Percentiles rank a stretch among this genome's conserved stretches.
phyloP scores from a whole-genome alignment of 805 yeast genomes.

The Zygoascus tannicola region DNA sequence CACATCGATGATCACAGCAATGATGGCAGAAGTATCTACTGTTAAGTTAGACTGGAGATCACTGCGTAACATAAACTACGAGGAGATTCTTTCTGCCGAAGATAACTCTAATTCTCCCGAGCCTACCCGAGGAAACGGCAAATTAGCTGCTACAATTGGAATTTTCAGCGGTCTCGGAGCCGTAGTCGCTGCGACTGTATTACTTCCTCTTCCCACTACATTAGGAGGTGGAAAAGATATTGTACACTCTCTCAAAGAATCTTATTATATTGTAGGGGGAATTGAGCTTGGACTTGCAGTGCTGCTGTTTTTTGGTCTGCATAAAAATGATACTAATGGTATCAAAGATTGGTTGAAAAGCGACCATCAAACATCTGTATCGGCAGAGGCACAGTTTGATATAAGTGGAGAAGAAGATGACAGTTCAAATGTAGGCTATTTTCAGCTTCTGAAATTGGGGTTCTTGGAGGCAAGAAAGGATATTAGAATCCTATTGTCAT shows the following conservation, averaged over 20 bases:
- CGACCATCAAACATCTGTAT: constrained; percentile 16
- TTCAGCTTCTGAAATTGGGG: constrained; percentile 39
- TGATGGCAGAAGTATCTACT: constrained; percentile 45
- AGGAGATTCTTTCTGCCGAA: constrained; percentile 10
- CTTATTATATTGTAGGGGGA: constrained; percentile 43
- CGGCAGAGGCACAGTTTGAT: constrained; percentile 25
- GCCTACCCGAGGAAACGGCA: constrained; percentile 36
- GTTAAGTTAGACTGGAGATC: constrained; percentile 22
- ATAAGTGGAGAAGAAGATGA: constrained; percentile 12
- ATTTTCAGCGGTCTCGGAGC: constrained; percentile 59
- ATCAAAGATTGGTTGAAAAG: constrained; percentile 25
- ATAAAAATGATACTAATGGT: constrained; percentile 34
- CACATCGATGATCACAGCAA: constrained; percentile 52
- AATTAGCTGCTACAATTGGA: constrained; percentile 53
- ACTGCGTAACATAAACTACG: constrained; percentile 12
- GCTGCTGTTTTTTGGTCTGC: constrained; percentile 35
- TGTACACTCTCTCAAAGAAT: constrained; percentile 36
- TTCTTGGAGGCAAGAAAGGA: constrained; percentile 38
- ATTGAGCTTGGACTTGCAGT: constrained; percentile 34
- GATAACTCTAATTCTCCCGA: constrained; percentile 2
- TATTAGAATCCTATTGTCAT: constrained; percentile 44
- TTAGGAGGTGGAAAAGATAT: constrained; percentile 34
- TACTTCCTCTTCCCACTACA: constrained; percentile 48
- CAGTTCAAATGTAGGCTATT: constrained; percentile 26
- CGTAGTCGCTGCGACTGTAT: constrained; percentile 46